A percentile compares a stretch with the other conserved stretches of the same genome.
Conservation (phyloP, 192 early-diverging fungal genomes). For the Powellomyces hirtus region DNA sequence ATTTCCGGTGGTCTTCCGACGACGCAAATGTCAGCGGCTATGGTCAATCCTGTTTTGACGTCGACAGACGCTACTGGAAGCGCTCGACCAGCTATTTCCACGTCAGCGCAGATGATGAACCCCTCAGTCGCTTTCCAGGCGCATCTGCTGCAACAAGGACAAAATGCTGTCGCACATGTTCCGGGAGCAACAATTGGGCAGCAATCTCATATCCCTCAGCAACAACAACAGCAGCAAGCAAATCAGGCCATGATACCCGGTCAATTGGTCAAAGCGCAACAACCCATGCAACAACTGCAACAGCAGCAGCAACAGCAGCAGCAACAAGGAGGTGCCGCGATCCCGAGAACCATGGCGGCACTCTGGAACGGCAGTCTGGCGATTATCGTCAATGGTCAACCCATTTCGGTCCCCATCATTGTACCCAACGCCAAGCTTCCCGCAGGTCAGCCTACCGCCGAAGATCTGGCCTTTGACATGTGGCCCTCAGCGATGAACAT, state of each 20-base stretch:
- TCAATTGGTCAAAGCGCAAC: background rate
- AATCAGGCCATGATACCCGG: too few relatives aligned
- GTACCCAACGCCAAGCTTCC: background rate
- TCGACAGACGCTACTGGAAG: too few relatives aligned
- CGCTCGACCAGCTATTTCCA: too few relatives aligned
- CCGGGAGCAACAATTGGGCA: background rate
- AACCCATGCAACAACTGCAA: background rate
- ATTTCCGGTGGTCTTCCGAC: too few relatives aligned
- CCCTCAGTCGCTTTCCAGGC: background rate
- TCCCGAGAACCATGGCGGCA: background rate
- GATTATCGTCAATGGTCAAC: background rate
- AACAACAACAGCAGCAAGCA: background rate
- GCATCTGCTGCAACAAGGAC: background rate
- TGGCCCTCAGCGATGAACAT: slow-evolving; percentile 1
- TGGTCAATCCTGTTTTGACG: too few relatives aligned
- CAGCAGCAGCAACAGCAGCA: slow-evolving; percentile 1
- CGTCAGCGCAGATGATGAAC: background rate
- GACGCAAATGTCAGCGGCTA: too few relatives aligned
- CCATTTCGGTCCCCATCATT: background rate
- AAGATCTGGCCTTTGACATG: background rate
- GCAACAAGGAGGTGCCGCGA: background rate
- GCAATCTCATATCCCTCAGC: background rate
- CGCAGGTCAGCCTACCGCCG: background rate
- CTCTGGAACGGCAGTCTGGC: background rate
- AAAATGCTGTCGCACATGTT: background rate